Evolutionary conservation across 129 eudicot genomes (phyloP), one percentile per base, ranked within the genome.

Genomic region (Heracleum sosnowskyi): DNA sequence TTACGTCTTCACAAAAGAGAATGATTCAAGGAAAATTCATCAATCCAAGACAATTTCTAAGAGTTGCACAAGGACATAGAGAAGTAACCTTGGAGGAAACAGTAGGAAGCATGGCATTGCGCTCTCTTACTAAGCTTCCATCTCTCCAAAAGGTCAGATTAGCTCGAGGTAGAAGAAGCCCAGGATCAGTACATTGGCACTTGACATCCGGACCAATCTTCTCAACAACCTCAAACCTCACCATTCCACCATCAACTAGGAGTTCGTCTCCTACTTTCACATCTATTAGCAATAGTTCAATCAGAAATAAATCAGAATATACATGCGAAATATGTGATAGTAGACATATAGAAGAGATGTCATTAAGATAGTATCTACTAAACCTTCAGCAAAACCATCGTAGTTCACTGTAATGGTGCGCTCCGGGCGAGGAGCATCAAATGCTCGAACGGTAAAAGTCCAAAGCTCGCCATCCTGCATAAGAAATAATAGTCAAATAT

Each of bases 171-270:
- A 96, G 75, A 76, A 96, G 78, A 62, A 96, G 96, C 13, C 99
- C 99, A 37, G 99, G 97, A 82, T 96, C 99, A 31, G 97, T 96
- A 77, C 99, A 92, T 75, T 76, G 82, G 82, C 97, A 90, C 82
- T 89, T 92, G 83, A 96, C 97, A 89, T 96, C 99, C 29, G 99
- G 99, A 77, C 99, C 99, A 82, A 96, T 87, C 80, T 90, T 92
- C 86, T 96, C 99, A 75, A 92, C 86, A 26, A 96, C 97, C 76
- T 96, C 97, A 87, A 92, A 96, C 79, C 97, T 92, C 85, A 89
- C 99, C 99, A 96, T 96, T 84, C 99, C 99, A 68, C 97, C 99
- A 79, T 92, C 99, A 20, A 96, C 97, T 47, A 92, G 89, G 73
- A 96, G 96, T 66, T 96, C 99, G 84, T 96, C 99, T 36, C 99